A percentile compares a stretch with the other conserved stretches of the same genome.
These are phyloP conservation scores for Suhomyces bolitotheri DNA, from an alignment of 1,139 yeast genomes.

Conservation along the genomic window DNA sequence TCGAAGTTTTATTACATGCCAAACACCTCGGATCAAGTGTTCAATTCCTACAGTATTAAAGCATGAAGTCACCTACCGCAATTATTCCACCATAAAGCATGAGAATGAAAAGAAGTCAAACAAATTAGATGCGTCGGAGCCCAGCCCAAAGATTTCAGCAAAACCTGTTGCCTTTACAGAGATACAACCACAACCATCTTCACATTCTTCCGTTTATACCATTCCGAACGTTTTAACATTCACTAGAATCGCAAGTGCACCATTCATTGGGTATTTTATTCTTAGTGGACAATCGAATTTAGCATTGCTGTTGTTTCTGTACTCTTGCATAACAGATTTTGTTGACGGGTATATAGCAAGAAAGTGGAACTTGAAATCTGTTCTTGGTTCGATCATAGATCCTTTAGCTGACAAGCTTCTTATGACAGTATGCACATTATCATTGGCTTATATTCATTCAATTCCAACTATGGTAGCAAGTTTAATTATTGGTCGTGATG, in stretches of 20 bases:
- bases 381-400: conserved; percentile 87
- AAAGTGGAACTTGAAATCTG: conserved; percentile 69
- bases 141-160: too few relatives aligned
- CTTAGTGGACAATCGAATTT: conserved; percentile 57
- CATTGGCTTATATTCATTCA: conserved; percentile 68
- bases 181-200: too few relatives aligned
- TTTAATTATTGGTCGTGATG: conserved; percentile 82
- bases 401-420: conserved; percentile 94
- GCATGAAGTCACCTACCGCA: too few relatives aligned
- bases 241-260: conserved; percentile 77
- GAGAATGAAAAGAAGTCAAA: too few relatives aligned
- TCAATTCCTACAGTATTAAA: too few relatives aligned
- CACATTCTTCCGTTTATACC: conserved; percentile 53
- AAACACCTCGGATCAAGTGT: too few relatives aligned
- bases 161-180: too few relatives aligned
- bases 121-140: too few relatives aligned
- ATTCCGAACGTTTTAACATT: conserved; percentile 83
- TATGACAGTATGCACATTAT: conserved; percentile 82
- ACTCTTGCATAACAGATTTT: conserved; percentile 88
- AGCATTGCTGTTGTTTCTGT: conserved; percentile 74
- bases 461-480: conserved; percentile 70
- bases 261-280: conserved; percentile 77
- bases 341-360: conserved; percentile 92
- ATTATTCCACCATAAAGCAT: too few relatives aligned
- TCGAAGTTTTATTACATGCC: too few relatives aligned